These are phyloP conservation scores for Nicotiana otophora DNA, from an alignment of 257 asterid genomes.

Conservation along the genomic window DNA sequence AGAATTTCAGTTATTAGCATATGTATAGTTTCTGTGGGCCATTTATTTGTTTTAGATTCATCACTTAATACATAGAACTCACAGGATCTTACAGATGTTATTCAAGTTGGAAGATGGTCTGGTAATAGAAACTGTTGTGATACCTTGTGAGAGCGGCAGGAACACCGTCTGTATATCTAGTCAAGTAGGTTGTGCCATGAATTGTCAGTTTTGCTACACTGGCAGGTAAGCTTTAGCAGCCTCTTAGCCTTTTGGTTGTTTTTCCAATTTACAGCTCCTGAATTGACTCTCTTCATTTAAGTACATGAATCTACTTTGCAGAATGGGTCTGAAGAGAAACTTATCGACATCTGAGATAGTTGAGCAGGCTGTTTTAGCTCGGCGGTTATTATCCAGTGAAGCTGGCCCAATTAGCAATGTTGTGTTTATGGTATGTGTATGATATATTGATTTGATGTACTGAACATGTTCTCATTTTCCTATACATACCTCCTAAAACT, in stretches of 20 bases:
- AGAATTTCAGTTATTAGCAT: not conserved
- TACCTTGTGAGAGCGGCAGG: conserved; percentile 84
- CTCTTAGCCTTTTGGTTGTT: not conserved
- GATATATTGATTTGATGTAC: not conserved
- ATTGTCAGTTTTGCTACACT: conserved; percentile 98
- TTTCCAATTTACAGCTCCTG: not conserved
- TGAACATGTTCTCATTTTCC: not conserved
- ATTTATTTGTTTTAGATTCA: conserved; percentile 29
- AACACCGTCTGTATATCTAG: conserved; percentile 95
- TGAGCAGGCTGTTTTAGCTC: conserved; percentile 93
- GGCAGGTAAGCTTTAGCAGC: conserved; percentile 57
- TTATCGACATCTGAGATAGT: conserved; percentile 88
- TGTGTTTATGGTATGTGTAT: conserved; percentile 76
- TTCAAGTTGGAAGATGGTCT: conserved; percentile 80
- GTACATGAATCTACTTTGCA: conserved; percentile 28
- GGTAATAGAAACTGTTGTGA: conserved; percentile 88
- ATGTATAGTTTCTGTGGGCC: conserved; percentile 1
- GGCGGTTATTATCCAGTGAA: conserved; percentile 69
- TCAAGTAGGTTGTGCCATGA: conserved; percentile 98
- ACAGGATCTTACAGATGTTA: conserved; percentile 87
- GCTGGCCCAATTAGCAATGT: conserved; percentile 76
- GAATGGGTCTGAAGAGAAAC: conserved; percentile 93
- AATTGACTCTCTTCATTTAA: conserved; percentile 1
- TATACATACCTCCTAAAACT: not conserved
- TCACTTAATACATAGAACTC: conserved; percentile 55